Evolutionary conservation across 1,139 yeast species (phyloP).

Genomic region (Chernovozyma sophiae-reginae): DNA sequence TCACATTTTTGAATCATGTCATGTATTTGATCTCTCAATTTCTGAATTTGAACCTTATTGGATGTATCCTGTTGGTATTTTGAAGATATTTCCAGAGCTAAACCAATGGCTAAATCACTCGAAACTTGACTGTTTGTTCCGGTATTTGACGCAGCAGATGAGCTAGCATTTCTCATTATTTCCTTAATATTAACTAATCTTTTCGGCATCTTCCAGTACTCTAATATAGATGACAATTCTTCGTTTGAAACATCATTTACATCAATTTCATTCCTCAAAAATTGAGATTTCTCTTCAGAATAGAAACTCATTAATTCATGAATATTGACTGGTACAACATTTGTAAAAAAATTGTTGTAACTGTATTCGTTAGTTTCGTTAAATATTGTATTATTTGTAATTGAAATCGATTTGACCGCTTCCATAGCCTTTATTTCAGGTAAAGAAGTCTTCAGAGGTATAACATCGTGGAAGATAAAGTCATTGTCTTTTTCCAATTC

Average conservation of each 20-base stretch:
- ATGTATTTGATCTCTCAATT: conserved; percentile 38
- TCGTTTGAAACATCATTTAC: conserved; percentile 74
- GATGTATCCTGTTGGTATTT: conserved; percentile 18
- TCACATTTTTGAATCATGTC: conserved; percentile 39
- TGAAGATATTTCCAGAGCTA: conserved; percentile 26
- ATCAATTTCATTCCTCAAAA: conserved; percentile 72
- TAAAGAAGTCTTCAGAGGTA: conserved; percentile 59
- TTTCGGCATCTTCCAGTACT: conserved; percentile 71
- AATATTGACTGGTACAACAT: conserved; percentile 79
- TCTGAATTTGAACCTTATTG: conserved; percentile 22
- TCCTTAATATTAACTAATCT: conserved; percentile 56
- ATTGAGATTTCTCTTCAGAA: conserved; percentile 82
- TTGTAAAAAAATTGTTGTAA: conserved; percentile 58
- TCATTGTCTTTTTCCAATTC: conserved; percentile 79
- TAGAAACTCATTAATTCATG: conserved; percentile 85
- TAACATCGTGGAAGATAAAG: conserved; percentile 73
- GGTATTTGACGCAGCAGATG: neutral
- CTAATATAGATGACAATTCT: conserved; percentile 73
- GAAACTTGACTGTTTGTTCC: conserved; percentile 13
- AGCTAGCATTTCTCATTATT: conserved; percentile 15
- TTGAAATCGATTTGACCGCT: conserved; percentile 63
- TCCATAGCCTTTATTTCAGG: conserved; percentile 68
- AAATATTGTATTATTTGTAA: conserved; percentile 34
- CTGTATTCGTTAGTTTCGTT: conserved; percentile 51
- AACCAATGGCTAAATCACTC: conserved; percentile 7